Conservation (phyloP, 768 basidiomycete species). For the Clitopilus passeckerianus region DNA sequence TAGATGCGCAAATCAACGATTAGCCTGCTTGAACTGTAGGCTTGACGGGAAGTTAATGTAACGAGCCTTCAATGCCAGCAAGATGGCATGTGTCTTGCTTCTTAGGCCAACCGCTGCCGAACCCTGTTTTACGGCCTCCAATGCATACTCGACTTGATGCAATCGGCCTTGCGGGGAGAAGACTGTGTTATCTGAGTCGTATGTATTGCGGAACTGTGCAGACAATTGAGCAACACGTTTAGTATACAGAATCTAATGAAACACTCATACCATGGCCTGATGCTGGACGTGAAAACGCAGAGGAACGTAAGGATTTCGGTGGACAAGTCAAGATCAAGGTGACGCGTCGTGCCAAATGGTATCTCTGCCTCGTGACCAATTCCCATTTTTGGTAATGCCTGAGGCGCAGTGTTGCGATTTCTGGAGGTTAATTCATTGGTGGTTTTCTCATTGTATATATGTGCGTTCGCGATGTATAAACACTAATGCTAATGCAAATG, state of each 20-base stretch:
- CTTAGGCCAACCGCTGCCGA: constrained; percentile 97
- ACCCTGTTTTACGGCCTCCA: constrained; percentile 99
- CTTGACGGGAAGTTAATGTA: neutral
- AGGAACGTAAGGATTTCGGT: constrained; percentile 7
- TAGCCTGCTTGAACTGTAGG: neutral
- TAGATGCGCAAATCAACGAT: constrained; percentile 22
- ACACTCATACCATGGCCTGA: constrained; percentile 27
- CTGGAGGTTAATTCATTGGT: no score
- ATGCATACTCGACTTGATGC: constrained; percentile 97
- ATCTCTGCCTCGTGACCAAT: constrained; percentile 12
- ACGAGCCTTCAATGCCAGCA: constrained; percentile 87
- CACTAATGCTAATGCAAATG: neutral
- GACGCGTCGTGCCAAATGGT: constrained; percentile 20
- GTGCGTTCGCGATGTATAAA: no score
- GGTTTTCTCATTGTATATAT: no score
- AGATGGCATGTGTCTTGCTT: constrained; percentile 90
- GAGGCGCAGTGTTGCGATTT: neutral
- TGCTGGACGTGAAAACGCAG: neutral
- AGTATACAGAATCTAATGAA: neutral
- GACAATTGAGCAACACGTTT: constrained; percentile 18
- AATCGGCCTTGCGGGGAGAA: constrained; percentile 95
- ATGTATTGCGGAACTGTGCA: constrained; percentile 85
- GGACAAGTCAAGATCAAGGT: constrained; percentile 11
- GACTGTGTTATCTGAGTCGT: constrained; percentile 98
- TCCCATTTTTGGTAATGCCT: constrained; percentile 1